Base-by-base conservation (phyloP, 2,329 filamentous ascomycete species). In the Neophaeococcomyces mojaviensis region DNA sequence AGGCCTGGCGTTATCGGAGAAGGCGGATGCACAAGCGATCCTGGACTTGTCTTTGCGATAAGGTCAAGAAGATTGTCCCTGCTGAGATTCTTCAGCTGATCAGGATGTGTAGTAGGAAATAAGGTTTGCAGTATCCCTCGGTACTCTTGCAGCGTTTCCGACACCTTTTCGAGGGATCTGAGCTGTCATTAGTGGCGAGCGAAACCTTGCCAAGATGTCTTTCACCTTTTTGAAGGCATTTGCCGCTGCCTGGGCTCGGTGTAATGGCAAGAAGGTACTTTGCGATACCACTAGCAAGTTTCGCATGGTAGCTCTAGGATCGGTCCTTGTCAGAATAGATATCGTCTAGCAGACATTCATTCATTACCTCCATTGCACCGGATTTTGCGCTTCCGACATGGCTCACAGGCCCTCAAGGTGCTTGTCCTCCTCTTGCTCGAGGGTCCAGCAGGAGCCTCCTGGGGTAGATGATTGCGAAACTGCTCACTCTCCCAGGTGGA, bases 311-410 rank as follows among this genome's bases (percentile, higher is more conserved):
- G 82, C 54, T 40, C 38, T 40, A 22, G 24, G 9, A n/a, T 15
- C 9, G 9, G 19, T 15, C 20, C 19, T 5, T 9, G 9, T 22
- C 19, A 39, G 15, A 8, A n/a, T 36, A 12, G 33, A 35, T 8
- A 16, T 35, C 13, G 8, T 8, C n/a, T 6, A 35, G n/a, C 8
- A 35, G 18, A 8, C 33, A 8, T 35, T 35, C 6, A 8, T 8
- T 8, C 36, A n/a, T 18, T 22, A 39, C 82, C 78, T 45, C 86
- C 86, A 67, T 89, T 85, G 60, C 86, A 92, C 52, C 86, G 82
- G 46, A 90, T 90, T 65, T 90, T 92, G 51, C 86, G 77, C 55
- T 86, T 76, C 60, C 88, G 82, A 67, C 86, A 88, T 57, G 86
- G 83, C 39, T 84, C 81, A 62, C 84, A 88, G 31, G 84, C 84